Percentiles rank a stretch among this genome's conserved stretches.
Evolutionary conservation across 2,329 filamentous ascomycete genomes (phyloP).

Genomic region (Trichoderma breve): DNA sequence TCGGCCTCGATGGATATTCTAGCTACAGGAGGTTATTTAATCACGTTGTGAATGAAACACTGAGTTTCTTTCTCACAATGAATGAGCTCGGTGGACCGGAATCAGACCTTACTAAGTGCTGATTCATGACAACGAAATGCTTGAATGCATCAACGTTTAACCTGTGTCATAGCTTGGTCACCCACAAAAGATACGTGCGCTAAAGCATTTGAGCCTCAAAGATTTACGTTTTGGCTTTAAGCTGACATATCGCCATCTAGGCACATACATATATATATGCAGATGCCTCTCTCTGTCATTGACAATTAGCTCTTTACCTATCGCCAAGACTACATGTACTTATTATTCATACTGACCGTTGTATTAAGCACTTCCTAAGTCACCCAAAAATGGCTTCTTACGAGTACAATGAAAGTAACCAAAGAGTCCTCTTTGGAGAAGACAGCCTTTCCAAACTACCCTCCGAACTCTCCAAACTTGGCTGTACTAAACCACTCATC

Average conservation of each 20-base stretch:
- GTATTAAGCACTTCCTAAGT: neutral
- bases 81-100: neutral
- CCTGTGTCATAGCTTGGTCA: slow-evolving; percentile 6
- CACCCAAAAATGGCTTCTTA: neutral
- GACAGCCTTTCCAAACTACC: slow-evolving; percentile 52
- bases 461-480: slow-evolving; percentile 43
- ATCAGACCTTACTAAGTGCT: slow-evolving; percentile 1
- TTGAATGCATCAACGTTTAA: neutral
- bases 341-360: neutral
- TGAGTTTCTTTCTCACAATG: neutral
- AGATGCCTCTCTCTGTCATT: neutral
- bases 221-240: neutral
- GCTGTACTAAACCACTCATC: slow-evolving; percentile 49
- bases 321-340: neutral
- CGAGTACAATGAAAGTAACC: slow-evolving; percentile 4
- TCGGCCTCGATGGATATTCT: neutral
- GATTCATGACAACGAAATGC: neutral
- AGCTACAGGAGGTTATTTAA: neutral
- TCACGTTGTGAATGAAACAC: neutral
- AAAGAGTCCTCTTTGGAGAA: slow-evolving; percentile 51
- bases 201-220: neutral
- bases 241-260: neutral
- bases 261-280: neutral
- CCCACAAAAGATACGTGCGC: neutral
- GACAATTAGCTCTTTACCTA: neutral